Percentiles rank a stretch among this genome's conserved stretches.
phyloP scores from a whole-genome alignment of 768 basidiomycete genomes.

The Hypholoma sublateritium region DNA sequence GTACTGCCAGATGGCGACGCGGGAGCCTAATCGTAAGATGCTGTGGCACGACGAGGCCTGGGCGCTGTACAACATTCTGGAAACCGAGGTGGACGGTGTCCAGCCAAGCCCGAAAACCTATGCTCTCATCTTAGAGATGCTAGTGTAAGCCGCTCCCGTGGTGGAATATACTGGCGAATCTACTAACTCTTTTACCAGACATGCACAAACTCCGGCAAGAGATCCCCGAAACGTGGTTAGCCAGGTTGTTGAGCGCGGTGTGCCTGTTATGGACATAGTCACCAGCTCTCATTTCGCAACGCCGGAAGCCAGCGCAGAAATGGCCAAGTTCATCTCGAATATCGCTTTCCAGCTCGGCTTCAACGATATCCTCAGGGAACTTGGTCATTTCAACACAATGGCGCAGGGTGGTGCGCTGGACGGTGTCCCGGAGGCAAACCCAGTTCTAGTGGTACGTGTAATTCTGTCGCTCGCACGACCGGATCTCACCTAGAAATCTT shows the following conservation, averaged over 20 bases:
- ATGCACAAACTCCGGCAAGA: not conserved
- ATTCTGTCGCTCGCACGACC: not conserved
- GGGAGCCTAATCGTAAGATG: constrained; percentile 41
- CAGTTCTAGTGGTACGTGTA: constrained; percentile 47
- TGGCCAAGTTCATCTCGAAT: constrained; percentile 56
- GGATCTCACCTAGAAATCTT: not conserved
- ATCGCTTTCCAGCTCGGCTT: constrained; percentile 59
- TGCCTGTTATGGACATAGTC: constrained; percentile 52
- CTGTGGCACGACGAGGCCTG: constrained; percentile 67
- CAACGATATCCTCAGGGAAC: constrained; percentile 48
- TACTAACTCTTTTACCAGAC: constrained; percentile 1
- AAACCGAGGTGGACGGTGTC: constrained; percentile 44
- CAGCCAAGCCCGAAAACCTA: constrained; percentile 60
- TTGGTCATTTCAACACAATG: constrained; percentile 53
- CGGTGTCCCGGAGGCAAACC: constrained; percentile 58
- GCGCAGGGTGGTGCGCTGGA: constrained; percentile 42
- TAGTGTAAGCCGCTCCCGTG: constrained; percentile 38
- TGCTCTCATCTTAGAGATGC: constrained; percentile 64
- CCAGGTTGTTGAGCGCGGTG: constrained; percentile 45
- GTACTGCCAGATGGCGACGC: constrained; percentile 58
- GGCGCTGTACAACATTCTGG: constrained; percentile 59
- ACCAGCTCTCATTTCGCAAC: constrained; percentile 55
- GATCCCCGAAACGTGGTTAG: constrained; percentile 37
- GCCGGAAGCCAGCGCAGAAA: constrained; percentile 52
- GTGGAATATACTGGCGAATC: not conserved